A percentile compares a stretch with the other conserved stretches of the same genome.
These are phyloP conservation scores for Acer negundo DNA, from an alignment of 345 rosid species.

Conservation along the genomic window DNA sequence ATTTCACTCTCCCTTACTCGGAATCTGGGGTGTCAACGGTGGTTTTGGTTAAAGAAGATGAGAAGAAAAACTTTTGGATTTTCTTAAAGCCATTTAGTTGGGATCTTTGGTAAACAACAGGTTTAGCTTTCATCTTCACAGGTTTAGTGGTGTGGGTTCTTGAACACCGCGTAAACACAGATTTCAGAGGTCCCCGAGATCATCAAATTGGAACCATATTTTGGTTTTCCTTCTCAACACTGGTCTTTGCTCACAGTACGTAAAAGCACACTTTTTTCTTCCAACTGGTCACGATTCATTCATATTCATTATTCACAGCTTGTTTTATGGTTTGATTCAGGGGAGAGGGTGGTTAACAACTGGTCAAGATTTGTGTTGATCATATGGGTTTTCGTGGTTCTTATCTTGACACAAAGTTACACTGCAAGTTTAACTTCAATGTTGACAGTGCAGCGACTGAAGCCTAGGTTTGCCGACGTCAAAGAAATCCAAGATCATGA, in stretches of 20 bases:
- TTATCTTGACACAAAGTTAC: constrained; percentile 51
- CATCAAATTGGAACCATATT: constrained; percentile 40
- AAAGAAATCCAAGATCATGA: constrained; percentile 15
- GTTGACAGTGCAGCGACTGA: constrained; percentile 43
- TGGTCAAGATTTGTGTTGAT: constrained; percentile 48
- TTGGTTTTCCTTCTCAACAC: constrained; percentile 54
- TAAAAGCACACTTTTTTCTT: too few species aligned
- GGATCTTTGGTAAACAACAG: constrained; percentile 51
- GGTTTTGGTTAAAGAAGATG: constrained; percentile 27
- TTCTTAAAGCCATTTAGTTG: constrained; percentile 47
- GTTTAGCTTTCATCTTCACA: constrained; percentile 37
- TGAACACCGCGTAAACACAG: constrained; percentile 41
- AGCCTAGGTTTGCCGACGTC: constrained; percentile 23
- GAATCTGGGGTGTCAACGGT: constrained; percentile 49
- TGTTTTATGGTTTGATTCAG: constrained; percentile 18
- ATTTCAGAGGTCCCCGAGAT: constrained; percentile 43
- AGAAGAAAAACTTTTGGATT: constrained; percentile 42
- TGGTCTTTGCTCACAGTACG: constrained; percentile 57
- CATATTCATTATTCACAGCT: too few species aligned
- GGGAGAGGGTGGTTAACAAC: constrained; percentile 49
- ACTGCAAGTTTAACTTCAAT: constrained; percentile 53
- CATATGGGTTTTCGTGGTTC: constrained; percentile 55
- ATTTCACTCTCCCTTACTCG: constrained; percentile 49
- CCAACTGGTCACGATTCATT: too few species aligned
- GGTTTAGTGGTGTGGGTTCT: constrained; percentile 52